Evolutionary conservation across 495 filamentous ascomycete genomes (phyloP).

Genomic region (Penicillium egyptiacum): DNA sequence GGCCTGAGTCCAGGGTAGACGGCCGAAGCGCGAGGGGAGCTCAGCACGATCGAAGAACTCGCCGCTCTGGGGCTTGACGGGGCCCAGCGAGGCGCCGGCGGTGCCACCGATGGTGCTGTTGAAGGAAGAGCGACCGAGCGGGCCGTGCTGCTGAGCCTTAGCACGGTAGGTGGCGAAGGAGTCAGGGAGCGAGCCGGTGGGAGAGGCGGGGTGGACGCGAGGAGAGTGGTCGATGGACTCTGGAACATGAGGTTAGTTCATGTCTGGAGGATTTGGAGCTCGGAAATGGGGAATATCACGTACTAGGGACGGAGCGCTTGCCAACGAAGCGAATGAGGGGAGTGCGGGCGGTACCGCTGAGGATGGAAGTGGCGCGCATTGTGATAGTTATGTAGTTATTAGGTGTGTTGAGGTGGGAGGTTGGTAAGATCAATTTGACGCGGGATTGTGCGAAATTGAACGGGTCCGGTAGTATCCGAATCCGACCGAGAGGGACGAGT

Average conservation of each 20-base stretch:
- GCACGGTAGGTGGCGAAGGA: slow-evolving; percentile 90
- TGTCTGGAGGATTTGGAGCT: slow-evolving; percentile 1
- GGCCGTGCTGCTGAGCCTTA: slow-evolving; percentile 92
- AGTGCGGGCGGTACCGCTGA: slow-evolving; percentile 69
- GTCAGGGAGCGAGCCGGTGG: slow-evolving; percentile 58
- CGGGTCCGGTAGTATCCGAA: slow-evolving; percentile 37
- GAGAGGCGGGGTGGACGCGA: slow-evolving; percentile 63
- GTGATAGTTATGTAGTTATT: slow-evolving; percentile 14
- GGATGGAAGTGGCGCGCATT: slow-evolving; percentile 66
- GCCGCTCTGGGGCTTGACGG: slow-evolving; percentile 67
- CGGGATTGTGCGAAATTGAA: slow-evolving; percentile 30
- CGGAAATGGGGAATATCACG: slow-evolving; percentile 30
- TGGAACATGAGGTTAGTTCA: slow-evolving; percentile 35
- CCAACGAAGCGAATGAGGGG: slow-evolving; percentile 92
- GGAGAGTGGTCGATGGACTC: slow-evolving; percentile 70
- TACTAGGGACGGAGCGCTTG: slow-evolving; percentile 80
- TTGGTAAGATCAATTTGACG: slow-evolving; percentile 22
- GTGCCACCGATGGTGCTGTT: slow-evolving; percentile 60
- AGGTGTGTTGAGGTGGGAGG: slow-evolving; percentile 18
- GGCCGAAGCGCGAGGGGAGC: slow-evolving; percentile 78
- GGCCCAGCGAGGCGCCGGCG: slow-evolving; percentile 66
- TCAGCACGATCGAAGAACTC: slow-evolving; percentile 86
- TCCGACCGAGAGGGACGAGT: slow-evolving; percentile 25
- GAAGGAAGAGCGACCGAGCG: slow-evolving; percentile 56
- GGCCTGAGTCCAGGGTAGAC: slow-evolving; percentile 65